Evolutionary conservation across 495 filamentous ascomycete genomes (phyloP), one percentile per base, ranked within the genome.

Genomic region (Chaetomidium leptoderma): DNA sequence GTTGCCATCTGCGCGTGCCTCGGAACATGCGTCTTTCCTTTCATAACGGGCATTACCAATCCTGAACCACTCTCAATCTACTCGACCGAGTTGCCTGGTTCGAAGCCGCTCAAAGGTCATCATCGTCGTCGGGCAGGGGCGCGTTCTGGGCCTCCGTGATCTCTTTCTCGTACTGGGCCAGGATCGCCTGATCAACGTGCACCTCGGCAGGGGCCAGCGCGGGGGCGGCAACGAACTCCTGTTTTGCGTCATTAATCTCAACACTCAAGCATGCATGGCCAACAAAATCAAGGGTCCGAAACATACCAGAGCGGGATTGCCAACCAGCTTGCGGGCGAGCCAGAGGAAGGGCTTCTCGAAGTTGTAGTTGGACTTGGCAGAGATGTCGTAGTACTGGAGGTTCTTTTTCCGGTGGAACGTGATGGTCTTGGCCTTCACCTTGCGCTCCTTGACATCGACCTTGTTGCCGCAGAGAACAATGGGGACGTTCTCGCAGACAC

Each of bases 331-430:
- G 70, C 95, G 86, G 53, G 93, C 95, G 66, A 99, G 87, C 95
- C 95, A 99, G 60, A 99, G 85, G 89, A 99, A 99, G 59, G 95
- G 95, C 86, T 99, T 99, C 87, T 99, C 95, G 80, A 99, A 99
- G 87, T 99, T 99, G 82, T 99, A 99, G 81, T 99, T 99, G 66
- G 91, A 96, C 84, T 99, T 99, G 74, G 95, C 95, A 46, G 90
- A 96, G 73, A 99, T 99, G 63, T 99, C 95, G 83, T 99, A 99
- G 85, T 99, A 99, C 76, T 99, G 95, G 17, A 99, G 85, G 80
- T 97, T 97, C 87, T 99, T 99, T 86, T 99, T 99, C 72, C 95
- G 92, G 82, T 99, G 95, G 89, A 99, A 99, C 62, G 95, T 99
- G 81, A 99, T 99, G 68, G 93, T 95, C 89, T 99, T 99, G 66